Percentiles rank a stretch among this genome's conserved stretches.
Evolutionary conservation across 2,329 filamentous ascomycete species (phyloP).

Genomic region (Pezicula neosporulosa): DNA sequence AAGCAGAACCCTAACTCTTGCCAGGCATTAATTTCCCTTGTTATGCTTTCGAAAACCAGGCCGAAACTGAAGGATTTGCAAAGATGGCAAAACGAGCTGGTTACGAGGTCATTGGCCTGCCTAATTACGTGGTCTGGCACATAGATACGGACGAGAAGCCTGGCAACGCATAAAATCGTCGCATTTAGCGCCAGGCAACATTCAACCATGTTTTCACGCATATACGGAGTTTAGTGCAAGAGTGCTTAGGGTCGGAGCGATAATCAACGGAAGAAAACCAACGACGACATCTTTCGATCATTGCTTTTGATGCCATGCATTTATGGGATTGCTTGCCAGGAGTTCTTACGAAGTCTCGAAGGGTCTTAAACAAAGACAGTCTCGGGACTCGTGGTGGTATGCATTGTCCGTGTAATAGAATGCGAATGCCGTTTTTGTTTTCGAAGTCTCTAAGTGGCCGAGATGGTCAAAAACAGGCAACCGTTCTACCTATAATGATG

Average conservation of each 20-base stretch:
- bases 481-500: neutral
- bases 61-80: conserved; percentile 96
- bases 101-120: conserved; percentile 86
- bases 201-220: conserved; percentile 25
- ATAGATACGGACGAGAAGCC: conserved; percentile 94
- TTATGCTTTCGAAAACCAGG: conserved; percentile 98
- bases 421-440: conserved; percentile 2
- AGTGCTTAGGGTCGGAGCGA: conserved; percentile 8
- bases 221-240: conserved; percentile 27
- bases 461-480: neutral
- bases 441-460: neutral
- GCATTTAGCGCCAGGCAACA: conserved; percentile 13
- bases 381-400: neutral
- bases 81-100: conserved; percentile 98
- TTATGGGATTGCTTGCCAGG: conserved; percentile 1
- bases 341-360: conserved; percentile 3
- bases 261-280: conserved; percentile 1
- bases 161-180: conserved; percentile 53
- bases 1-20: conserved; percentile 20
- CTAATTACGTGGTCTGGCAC: conserved; percentile 99
- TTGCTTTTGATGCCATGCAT: neutral
- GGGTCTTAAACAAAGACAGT: neutral
- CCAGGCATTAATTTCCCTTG: conserved; percentile 94
- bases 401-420: conserved; percentile 24
- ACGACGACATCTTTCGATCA: neutral